Conservation (phyloP, 1,139 yeast species). For the Hyphopichia khmerensis region DNA sequence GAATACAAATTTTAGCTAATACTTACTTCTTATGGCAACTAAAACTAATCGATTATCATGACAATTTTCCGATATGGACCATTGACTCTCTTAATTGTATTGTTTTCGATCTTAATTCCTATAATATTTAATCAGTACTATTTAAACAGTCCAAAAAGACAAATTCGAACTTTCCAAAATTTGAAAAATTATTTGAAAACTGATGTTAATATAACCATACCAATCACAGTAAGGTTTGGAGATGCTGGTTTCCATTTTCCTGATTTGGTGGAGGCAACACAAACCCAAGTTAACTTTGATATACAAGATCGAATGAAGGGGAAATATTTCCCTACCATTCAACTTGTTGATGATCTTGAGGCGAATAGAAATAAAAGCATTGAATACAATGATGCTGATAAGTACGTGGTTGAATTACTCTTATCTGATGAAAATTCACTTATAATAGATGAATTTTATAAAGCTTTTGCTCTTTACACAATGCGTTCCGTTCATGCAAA, state of each 20-base stretch:
- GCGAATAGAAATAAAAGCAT: background rate
- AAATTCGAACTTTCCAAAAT: conserved; percentile 1
- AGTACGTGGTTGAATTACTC: conserved; percentile 27
- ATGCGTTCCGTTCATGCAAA: conserved; percentile 33
- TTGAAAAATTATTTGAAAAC: conserved; percentile 10
- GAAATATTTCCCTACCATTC: conserved; percentile 2
- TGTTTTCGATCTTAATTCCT: background rate
- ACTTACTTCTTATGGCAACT: too few relatives aligned
- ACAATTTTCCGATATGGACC: background rate
- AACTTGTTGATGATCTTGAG: conserved; percentile 1
- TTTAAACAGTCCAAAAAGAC: background rate
- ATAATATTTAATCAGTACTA: background rate
- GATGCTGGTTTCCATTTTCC: conserved; percentile 46
- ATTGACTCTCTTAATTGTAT: background rate
- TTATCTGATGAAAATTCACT: conserved; percentile 33
- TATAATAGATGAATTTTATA: conserved; percentile 37
- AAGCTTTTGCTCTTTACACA: conserved; percentile 35
- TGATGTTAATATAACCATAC: conserved; percentile 17
- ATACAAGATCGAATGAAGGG: background rate
- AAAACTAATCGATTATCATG: background rate
- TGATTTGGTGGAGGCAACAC: conserved; percentile 45
- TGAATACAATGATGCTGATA: conserved; percentile 6
- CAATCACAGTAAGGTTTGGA: conserved; percentile 31
- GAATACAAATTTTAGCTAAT: too few relatives aligned
- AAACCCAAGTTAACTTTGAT: conserved; percentile 34